Evolutionary conservation across 176 grass and related monocot genomes (phyloP), one percentile per base, ranked within the genome.

Genomic region (Oryza nivara): DNA sequence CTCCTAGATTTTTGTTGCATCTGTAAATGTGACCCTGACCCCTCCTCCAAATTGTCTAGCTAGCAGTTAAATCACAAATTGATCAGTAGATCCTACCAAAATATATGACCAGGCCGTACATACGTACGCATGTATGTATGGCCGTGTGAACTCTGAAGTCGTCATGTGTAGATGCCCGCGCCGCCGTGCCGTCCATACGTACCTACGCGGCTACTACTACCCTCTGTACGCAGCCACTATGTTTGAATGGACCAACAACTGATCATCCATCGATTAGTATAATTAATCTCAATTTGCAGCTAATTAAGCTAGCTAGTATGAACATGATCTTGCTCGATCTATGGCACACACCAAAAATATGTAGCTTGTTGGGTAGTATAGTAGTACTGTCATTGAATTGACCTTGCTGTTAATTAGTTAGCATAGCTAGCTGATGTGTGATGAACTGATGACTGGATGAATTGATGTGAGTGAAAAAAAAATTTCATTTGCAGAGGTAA

Each of bases 161-260:
- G 19, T n/a, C 16, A 64, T 43, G n/a, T 64, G 44, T 54, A 40
- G 43, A 58, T 71, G 28, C 65, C 12, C 48, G 41, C 20, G 28
- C 22, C 30, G 73, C 12, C 47, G 65, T 74, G 22, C 80, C 70
- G 88, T 80, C 74, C 82, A 67, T 38, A 38, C 36, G 45, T 76
- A 86, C 56, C 28, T 76, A 80, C 45, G 60, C 68, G 51, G 60
- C 30, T 77, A 82, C 30, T 77, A 77, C 30, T 77, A 82, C 49
- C 3, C 54, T 49, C 19, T 20, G 32, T 40, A 28, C 28, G 22
- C 68, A 51, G 26, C 49, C 70, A 87, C 81, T 19, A 87, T 80
- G 84, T 87, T 84, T 91, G 89, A 91, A 87, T 80, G 72, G 78
- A 82, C 83, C 22, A 68, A 4, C 60, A 6, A 35, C 11, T 56